Base-by-base conservation (phyloP, 345 rosid genomes). In the Rhodamnia argentea region DNA sequence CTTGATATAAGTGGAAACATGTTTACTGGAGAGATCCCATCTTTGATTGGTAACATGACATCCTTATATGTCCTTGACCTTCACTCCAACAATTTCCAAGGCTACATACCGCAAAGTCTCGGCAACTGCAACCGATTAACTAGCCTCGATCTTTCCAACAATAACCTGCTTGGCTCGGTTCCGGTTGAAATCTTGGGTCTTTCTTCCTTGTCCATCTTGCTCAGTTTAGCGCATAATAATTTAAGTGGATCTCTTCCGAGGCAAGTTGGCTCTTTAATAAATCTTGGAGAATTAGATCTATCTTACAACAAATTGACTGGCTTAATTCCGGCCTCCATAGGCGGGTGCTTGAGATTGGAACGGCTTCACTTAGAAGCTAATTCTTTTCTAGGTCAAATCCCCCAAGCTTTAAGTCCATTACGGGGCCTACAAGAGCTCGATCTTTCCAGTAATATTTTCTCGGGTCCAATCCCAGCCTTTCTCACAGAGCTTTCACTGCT, bases 1-100 rank as follows among this genome's bases (percentile, higher is more conserved):
- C 18, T 59, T 59, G 0, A 0, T n/a, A 12, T n/a, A 3, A 0
- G 4, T 0, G 14, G 32, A 1, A 59, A 59, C 70, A n/a, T 13
- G 18, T n/a, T 59, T 2, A 59, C 32, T n/a, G 1, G 70, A 59
- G 70, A 59, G 70, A n/a, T 59, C n/a, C 37, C 70, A 0, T n/a
- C 32, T n/a, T 59, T 16, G 16, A n/a, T 59, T n/a, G 70, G 37
- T n/a, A 59, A 59, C 8, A 59, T 59, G 29, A 59, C 37, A 0
- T 13, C 0, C 0, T n/a, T 59, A 59, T 0, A 0, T 62, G 0
- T 0, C 10, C 74, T 60, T 14, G 0, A 0, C 20, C 40, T 60
- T 6, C 0, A 7, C 9, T 3, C 5, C 40, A 62, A 62, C 75
- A 27, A 14, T 62, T 62, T 62, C 37, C 74, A 60, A 60, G 74